Conservation (phyloP, 2,329 filamentous ascomycete species). For the Scytalidium lignicola region DNA sequence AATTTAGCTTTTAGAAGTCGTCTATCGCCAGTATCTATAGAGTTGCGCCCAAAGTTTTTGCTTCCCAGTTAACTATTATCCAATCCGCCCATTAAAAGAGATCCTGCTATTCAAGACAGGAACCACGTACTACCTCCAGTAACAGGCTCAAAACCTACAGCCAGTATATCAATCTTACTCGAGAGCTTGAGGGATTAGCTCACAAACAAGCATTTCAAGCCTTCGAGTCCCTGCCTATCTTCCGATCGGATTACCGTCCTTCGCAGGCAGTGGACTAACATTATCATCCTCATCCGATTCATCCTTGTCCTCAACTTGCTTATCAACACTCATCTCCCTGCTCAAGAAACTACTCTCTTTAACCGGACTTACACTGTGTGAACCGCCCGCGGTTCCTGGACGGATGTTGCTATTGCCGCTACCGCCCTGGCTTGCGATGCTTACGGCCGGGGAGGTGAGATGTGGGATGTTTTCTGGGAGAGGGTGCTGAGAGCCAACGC, state of each 20-base stretch:
- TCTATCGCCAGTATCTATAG: too few relatives aligned
- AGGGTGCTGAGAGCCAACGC: constrained; percentile 86
- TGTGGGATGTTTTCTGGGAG: constrained; percentile 89
- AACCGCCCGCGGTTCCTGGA: constrained; percentile 38
- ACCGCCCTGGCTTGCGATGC: constrained; percentile 28
- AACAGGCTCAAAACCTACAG: too few relatives aligned
- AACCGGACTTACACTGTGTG: constrained; percentile 67
- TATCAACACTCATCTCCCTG: constrained; percentile 66
- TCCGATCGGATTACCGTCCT: constrained; percentile 56
- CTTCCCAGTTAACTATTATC: too few relatives aligned
- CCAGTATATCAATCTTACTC: too few relatives aligned
- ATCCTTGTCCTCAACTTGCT: constrained; percentile 36
- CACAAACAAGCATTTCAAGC: too few relatives aligned
- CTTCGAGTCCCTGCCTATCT: constrained; percentile 35
- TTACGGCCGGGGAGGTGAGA: constrained; percentile 55
- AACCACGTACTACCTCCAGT: too few relatives aligned
- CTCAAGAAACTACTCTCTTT: constrained; percentile 84
- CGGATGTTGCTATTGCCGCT: constrained; percentile 35
- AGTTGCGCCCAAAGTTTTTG: too few relatives aligned
- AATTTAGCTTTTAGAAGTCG: too few relatives aligned
- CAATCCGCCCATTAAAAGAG: too few relatives aligned
- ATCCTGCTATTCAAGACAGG: too few relatives aligned
- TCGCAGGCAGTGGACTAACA: constrained; percentile 33
- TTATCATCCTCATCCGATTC: constrained; percentile 22
- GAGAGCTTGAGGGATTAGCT: too few relatives aligned